Conservation (phyloP, 2,329 filamentous ascomycete species). For the Aspergillus japonicus region DNA sequence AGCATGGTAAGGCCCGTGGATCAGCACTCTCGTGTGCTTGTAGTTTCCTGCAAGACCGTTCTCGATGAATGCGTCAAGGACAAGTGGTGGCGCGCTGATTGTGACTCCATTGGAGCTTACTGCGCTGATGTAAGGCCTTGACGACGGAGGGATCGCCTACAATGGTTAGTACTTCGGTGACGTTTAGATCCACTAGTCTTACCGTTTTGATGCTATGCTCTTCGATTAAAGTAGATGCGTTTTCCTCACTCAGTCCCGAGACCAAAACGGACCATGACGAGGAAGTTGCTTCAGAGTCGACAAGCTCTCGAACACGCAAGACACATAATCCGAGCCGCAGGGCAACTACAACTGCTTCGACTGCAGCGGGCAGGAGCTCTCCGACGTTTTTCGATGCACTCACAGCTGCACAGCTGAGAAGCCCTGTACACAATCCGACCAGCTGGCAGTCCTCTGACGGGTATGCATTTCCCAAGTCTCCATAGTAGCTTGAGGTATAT, state of each 20-base stretch:
- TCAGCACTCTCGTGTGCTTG: slow-evolving; percentile 54
- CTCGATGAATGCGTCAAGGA: slow-evolving; percentile 54
- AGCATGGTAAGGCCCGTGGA: slow-evolving; percentile 61
- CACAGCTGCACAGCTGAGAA: slow-evolving; percentile 43
- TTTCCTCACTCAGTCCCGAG: slow-evolving; percentile 37
- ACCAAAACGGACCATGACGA: slow-evolving; percentile 44
- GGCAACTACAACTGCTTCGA: slow-evolving; percentile 45
- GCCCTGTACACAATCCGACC: slow-evolving; percentile 46
- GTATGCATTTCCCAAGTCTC: slow-evolving; percentile 43
- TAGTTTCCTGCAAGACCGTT: slow-evolving; percentile 49
- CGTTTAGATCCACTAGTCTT: slow-evolving; percentile 6
- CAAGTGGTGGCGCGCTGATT: slow-evolving; percentile 58
- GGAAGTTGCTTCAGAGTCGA: slow-evolving; percentile 31
- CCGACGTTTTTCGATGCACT: slow-evolving; percentile 41
- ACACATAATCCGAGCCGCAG: slow-evolving; percentile 46
- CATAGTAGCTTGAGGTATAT: slow-evolving; percentile 38
- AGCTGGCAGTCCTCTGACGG: slow-evolving; percentile 38
- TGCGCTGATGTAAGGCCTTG: slow-evolving; percentile 58
- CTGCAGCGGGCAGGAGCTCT: slow-evolving; percentile 42
- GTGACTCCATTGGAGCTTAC: slow-evolving; percentile 60
- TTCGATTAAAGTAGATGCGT: slow-evolving; percentile 26
- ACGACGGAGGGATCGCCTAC: slow-evolving; percentile 49
- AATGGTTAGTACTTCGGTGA: slow-evolving; percentile 3
- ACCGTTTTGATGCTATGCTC: slow-evolving; percentile 28
- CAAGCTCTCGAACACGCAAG: slow-evolving; percentile 36